Percentiles rank a stretch among this genome's conserved stretches.
phyloP scores from a whole-genome alignment of 1,139 yeast genomes.

The Diutina ranongensis region DNA sequence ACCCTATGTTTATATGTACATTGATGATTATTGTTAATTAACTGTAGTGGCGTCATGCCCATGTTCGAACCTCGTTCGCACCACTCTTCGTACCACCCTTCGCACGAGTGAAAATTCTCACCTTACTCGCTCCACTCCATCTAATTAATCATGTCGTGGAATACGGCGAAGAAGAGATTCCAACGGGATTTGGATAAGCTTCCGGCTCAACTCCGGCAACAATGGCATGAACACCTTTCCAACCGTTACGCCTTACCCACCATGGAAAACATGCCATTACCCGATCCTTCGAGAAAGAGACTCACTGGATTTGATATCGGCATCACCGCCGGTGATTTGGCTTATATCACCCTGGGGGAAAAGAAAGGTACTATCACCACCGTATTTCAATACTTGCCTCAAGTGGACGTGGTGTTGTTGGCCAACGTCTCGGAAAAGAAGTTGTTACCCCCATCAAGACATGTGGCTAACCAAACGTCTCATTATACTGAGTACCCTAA shows the following conservation, averaged over 20 bases:
- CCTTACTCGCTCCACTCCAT: background rate
- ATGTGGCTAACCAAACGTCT: slow-evolving; percentile 64
- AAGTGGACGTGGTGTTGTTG: slow-evolving; percentile 23
- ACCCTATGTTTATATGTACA: too few relatives aligned
- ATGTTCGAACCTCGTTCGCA: too few relatives aligned
- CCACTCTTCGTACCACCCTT: background rate
- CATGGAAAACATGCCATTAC: slow-evolving; percentile 14
- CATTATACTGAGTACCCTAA: slow-evolving; percentile 61
- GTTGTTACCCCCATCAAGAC: slow-evolving; percentile 49
- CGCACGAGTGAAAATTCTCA: background rate
- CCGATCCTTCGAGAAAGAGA: background rate
- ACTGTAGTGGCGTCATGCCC: too few relatives aligned
- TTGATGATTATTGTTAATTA: too few relatives aligned
- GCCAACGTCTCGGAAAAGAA: slow-evolving; percentile 24
- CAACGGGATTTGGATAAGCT: slow-evolving; percentile 25
- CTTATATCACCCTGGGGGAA: slow-evolving; percentile 50
- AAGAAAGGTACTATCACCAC: slow-evolving; percentile 64
- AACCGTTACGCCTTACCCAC: slow-evolving; percentile 24
- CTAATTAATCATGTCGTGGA: slow-evolving; percentile 16
- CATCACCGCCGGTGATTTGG: slow-evolving; percentile 30
- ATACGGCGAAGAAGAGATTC: slow-evolving; percentile 24
- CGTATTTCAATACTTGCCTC: slow-evolving; percentile 19
- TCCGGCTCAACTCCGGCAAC: slow-evolving; percentile 21
- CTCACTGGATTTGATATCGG: slow-evolving; percentile 16
- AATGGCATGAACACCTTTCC: slow-evolving; percentile 14